Percentiles rank a stretch among this genome's conserved stretches.
Evolutionary conservation across 768 basidiomycete genomes (phyloP).

Genomic region (Phaeolepiota aurea): DNA sequence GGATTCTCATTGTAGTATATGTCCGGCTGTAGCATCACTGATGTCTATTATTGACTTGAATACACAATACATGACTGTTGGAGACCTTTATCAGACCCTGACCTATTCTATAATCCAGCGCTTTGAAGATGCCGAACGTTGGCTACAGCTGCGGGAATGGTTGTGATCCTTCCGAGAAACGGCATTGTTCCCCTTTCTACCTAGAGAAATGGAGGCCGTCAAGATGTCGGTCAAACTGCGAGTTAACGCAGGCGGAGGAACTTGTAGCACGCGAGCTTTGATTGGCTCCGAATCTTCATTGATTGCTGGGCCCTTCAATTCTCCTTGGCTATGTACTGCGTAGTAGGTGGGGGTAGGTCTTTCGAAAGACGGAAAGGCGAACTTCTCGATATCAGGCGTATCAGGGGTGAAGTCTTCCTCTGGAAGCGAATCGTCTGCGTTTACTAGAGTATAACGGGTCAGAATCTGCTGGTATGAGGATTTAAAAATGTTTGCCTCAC

Average conservation of each 20-base stretch:
- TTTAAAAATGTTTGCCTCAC: too few species aligned
- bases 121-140: conserved; percentile 16
- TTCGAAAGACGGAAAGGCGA: conserved; percentile 51
- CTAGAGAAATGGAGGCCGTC: conserved; percentile 19
- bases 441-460: too few species aligned
- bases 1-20: too few species aligned
- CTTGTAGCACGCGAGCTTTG: background rate
- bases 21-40: too few species aligned
- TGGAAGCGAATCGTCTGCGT: conserved; percentile 40
- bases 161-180: conserved; percentile 25
- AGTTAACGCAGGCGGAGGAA: conserved; percentile 26
- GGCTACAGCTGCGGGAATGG: conserved; percentile 22
- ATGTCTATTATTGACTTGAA: too few species aligned
- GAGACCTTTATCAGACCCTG: too few species aligned
- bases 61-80: too few species aligned
- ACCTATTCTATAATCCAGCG: conserved; percentile 58
- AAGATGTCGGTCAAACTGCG: conserved; percentile 24
- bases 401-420: conserved; percentile 16
- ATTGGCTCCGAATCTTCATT: background rate
- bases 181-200: conserved; percentile 28
- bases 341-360: conserved; percentile 47
- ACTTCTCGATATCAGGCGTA: conserved; percentile 44
- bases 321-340: too few species aligned
- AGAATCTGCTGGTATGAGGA: too few species aligned
- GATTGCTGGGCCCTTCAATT: too few species aligned